Percentiles rank a stretch among this genome's conserved stretches.
Evolutionary conservation across 2,329 filamentous ascomycete genomes (phyloP).

Genomic region (Diplocarpon rosae): DNA sequence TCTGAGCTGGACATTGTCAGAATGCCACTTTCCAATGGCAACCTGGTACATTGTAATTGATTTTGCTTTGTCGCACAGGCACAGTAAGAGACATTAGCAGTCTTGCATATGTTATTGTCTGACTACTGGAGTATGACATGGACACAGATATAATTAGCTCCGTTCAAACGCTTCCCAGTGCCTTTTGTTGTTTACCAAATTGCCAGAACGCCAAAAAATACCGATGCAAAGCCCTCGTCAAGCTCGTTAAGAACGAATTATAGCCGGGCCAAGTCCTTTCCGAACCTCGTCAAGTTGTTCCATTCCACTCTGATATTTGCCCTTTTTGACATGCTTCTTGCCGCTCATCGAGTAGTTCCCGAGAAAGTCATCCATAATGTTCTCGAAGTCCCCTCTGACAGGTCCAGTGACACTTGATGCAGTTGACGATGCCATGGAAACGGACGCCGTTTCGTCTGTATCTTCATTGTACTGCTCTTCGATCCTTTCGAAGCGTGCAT

Average conservation of each 20-base stretch:
- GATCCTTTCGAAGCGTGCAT: slow-evolving; percentile 83
- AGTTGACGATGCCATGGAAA: slow-evolving; percentile 52
- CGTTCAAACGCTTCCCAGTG: slow-evolving; percentile 8
- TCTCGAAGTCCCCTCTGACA: slow-evolving; percentile 70
- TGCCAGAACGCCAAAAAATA: slow-evolving; percentile 4
- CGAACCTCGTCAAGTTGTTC: slow-evolving; percentile 88
- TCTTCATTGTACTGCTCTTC: slow-evolving; percentile 69
- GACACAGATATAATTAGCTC: slow-evolving; percentile 5
- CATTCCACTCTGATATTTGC: slow-evolving; percentile 68
- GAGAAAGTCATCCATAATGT: slow-evolving; percentile 87
- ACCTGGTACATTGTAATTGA: too few relatives aligned
- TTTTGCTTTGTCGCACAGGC: too few relatives aligned
- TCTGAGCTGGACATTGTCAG: too few relatives aligned
- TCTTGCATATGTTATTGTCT: too few relatives aligned
- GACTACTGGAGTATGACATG: too few relatives aligned
- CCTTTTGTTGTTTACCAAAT: background rate
- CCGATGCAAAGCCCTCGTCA: slow-evolving; percentile 4
- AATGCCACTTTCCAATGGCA: too few relatives aligned
- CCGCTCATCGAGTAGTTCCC: slow-evolving; percentile 60
- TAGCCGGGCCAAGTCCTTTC: slow-evolving; percentile 65
- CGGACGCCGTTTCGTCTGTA: slow-evolving; percentile 48
- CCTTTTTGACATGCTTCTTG: slow-evolving; percentile 69
- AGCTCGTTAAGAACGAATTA: slow-evolving; percentile 33
- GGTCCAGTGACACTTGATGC: slow-evolving; percentile 58
- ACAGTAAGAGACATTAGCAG: too few relatives aligned